phyloP scores from a whole-genome alignment of 108 stramenopile genomes.

The Cylindrotheca closterium region DNA sequence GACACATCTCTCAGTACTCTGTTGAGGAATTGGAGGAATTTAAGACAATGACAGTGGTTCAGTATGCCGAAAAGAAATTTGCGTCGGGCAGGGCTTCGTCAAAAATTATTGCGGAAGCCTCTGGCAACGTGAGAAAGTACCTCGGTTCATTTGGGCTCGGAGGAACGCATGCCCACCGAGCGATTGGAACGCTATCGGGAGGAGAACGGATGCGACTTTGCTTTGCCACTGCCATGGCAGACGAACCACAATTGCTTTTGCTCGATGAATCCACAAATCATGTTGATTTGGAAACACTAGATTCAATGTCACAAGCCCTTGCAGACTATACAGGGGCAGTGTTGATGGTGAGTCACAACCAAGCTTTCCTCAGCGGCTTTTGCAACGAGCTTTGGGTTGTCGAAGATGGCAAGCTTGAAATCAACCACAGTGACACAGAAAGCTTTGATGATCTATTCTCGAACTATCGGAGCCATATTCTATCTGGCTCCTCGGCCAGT shows the following conservation, averaged over 20 bases:
- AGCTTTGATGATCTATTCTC: constrained; percentile 64
- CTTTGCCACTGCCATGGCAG: constrained; percentile 75
- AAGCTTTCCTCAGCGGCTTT: constrained; percentile 61
- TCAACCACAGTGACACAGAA: constrained; percentile 45
- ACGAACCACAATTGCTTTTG: constrained; percentile 72
- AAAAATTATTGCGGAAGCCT: constrained; percentile 35
- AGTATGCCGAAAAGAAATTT: constrained; percentile 55
- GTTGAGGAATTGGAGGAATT: constrained; percentile 86
- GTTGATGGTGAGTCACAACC: constrained; percentile 90
- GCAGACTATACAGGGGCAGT: constrained; percentile 80
- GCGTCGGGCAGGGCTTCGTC: constrained; percentile 34
- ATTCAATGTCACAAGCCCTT: constrained; percentile 79
- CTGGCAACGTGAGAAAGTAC: constrained; percentile 72
- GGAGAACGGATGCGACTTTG: constrained; percentile 88
- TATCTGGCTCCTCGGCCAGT: constrained; percentile 15
- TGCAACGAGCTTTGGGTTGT: constrained; percentile 81
- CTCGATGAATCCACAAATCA: constrained; percentile 76
- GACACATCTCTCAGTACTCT: constrained; percentile 82
- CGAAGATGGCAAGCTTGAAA: constrained; percentile 50
- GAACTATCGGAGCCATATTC: constrained; percentile 33
- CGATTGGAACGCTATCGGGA: constrained; percentile 77
- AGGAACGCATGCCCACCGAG: constrained; percentile 74
- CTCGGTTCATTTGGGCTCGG: constrained; percentile 89
- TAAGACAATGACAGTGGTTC: constrained; percentile 64
- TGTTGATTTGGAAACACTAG: constrained; percentile 90